phyloP scores from a whole-genome alignment of 306 rosid genomes.

The Senna tora region DNA sequence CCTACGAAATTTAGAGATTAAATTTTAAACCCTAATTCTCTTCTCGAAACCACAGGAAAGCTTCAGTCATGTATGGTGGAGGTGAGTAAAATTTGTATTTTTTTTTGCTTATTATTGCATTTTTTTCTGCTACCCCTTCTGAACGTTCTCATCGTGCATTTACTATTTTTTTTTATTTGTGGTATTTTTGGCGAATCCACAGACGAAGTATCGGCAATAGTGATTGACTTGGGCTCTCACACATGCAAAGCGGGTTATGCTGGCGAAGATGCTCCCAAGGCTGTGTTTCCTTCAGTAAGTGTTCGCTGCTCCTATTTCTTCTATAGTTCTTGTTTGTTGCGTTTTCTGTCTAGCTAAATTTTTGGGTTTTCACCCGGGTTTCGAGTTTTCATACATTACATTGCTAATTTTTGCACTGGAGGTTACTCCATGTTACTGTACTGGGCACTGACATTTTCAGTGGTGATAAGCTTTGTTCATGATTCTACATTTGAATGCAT shows the following conservation, averaged over 20 bases:
- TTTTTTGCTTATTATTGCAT: background rate
- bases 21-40: slow-evolving; percentile 41
- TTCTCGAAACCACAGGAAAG: background rate
- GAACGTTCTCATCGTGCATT: background rate
- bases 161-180: background rate
- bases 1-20: background rate
- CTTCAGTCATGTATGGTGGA: slow-evolving; percentile 82
- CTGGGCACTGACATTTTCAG: slow-evolving; percentile 24
- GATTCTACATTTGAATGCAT: slow-evolving; percentile 11
- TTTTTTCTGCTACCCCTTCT: background rate
- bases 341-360: background rate
- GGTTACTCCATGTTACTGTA: background rate
- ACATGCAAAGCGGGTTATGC: slow-evolving; percentile 99
- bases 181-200: slow-evolving; percentile 21
- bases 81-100: slow-evolving; percentile 58
- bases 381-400: background rate
- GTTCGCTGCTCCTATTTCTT: background rate
- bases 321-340: background rate
- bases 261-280: slow-evolving; percentile 99
- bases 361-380: slow-evolving; percentile 18
- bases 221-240: slow-evolving; percentile 91
- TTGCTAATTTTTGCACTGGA: background rate
- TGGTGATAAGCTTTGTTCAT: slow-evolving; percentile 17
- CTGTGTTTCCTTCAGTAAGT: slow-evolving; percentile 92
- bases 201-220: slow-evolving; percentile 97